Base-by-base conservation (phyloP, 2,329 filamentous ascomycete genomes). In the Ceratocystis alfenasii region DNA sequence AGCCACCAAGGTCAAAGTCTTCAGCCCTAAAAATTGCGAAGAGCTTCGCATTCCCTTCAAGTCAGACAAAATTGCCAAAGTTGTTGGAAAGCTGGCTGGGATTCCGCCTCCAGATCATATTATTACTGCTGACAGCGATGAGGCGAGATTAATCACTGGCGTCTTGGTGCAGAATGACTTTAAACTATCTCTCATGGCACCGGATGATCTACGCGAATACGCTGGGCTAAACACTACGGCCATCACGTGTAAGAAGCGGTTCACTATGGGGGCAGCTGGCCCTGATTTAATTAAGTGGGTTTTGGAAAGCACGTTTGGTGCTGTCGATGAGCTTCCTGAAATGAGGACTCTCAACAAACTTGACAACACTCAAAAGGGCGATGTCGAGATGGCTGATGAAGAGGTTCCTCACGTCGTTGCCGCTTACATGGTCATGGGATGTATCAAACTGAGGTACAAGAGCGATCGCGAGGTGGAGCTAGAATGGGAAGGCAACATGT, bases 111-210 rank as follows among this genome's bases (percentile, higher is more conserved):
- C 89, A 1, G 74, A 75, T 17, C 75, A 75, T 12, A 66, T 75
- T 25, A 70, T 70, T 5, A 68, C 71, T 1, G 61, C 71, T n/a
- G 70, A 70, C 10, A 72, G 73, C 57, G 74, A 72, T 28, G 71
- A 75, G 36, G 73, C 74, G 0, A 66, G 71, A 25, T 79, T 97
- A 55, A 84, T 99, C 71, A 89, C 87, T 0, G 94, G 94, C 33
- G 94, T 99, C 0, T 81, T 99, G 17, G 92, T 99, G 6, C 93
- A 97, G 71, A 97, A 95, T 74, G 94, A 96, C 74, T 97, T 99
- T 76, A 96, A 97, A 75, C 84, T 99, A 73, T 95, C 89, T 0
- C 80, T 99, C 44, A 97, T 99, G 93, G 92, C 92, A 0, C 92
- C 94, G 0, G 94, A 97, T 71, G 94, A 99, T 73, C 80, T 99